Base-by-base conservation (phyloP, 371 early-diverging fungal species). In the Lichtheimia corymbifera region DNA sequence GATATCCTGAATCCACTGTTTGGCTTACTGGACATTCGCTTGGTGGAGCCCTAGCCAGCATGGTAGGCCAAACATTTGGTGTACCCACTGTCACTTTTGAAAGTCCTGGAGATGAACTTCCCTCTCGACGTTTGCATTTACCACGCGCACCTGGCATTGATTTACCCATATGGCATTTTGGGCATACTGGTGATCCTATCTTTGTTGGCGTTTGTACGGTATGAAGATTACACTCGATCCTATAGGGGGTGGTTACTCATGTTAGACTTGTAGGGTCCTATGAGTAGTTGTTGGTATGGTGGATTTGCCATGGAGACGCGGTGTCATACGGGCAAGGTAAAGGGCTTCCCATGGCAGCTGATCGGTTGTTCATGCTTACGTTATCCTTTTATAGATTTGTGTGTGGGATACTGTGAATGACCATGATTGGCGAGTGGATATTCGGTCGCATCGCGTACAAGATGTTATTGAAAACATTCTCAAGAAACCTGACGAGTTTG, bases 1-100 rank as follows among this genome's bases (percentile, higher is more conserved):
- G 80, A 55, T 93, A 91, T 66, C 91, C 91, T 4, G 65, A 83
- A 7, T 82, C 90, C 3, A 74, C 85, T 5, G 79, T 97, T 15
- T 93, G 96, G 88, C 54, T 97, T 28, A 90, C 95, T 4, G 99
- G 99, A 17, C 99, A 98, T 71, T 93, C 94, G 7, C 84, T 98
- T 2, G 99, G 99, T 43, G 96, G 97, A 2, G 87, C 93, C 0
- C 55, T 97, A 11, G 90, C 93, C 0, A 70, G 88, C 6, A 72
- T 98, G 17, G 72, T 96, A 1, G 97, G 93, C 0, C 76, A 93
- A 42, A 93, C 97, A 5, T 92, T 89, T 72, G 90, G 91, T 18
- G 69, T 94, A 5, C 97, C 99, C 0, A 90, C 88, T 0, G 88
- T 97, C 11, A 90, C 93, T 0, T 96, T 90, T 71, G 92, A 97